Evolutionary conservation across 2,329 filamentous ascomycete species (phyloP).

Genomic region (Podosphaera xanthii): DNA sequence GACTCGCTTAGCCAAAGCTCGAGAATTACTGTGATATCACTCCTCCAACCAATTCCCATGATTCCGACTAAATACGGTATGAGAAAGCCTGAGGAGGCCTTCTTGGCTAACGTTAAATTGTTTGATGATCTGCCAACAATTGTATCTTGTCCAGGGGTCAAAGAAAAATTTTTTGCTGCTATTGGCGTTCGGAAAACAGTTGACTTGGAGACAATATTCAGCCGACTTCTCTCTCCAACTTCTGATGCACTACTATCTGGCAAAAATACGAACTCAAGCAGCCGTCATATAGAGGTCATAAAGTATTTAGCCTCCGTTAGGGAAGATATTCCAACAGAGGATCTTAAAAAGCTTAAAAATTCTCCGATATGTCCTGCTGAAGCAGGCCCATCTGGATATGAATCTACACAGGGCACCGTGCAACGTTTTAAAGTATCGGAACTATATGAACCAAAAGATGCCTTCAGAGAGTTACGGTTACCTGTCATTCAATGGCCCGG

Average conservation of each 20-base stretch:
- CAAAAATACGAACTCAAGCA: conserved; percentile 23
- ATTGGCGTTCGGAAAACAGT: conserved; percentile 89
- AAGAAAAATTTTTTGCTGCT: conserved; percentile 68
- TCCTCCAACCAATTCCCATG: conserved; percentile 46
- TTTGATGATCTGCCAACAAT: conserved; percentile 85
- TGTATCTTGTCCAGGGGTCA: conserved; percentile 51
- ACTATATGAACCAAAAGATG: conserved; percentile 56
- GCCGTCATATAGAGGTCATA: conserved; percentile 87
- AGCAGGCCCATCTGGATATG: conserved; percentile 29
- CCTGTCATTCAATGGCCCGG: conserved; percentile 69
- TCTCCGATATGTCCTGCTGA: conserved; percentile 71
- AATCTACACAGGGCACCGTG: conserved; percentile 27
- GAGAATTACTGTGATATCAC: conserved; percentile 38
- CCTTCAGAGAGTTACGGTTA: conserved; percentile 44
- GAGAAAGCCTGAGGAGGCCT: conserved; percentile 64
- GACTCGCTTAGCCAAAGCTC: conserved; percentile 47
- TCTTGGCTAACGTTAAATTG: conserved; percentile 79
- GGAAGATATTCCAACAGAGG: conserved; percentile 64
- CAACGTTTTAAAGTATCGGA: conserved; percentile 51
- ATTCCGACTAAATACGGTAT: conserved; percentile 85
- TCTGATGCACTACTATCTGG: conserved; percentile 24
- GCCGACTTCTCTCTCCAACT: conserved; percentile 47
- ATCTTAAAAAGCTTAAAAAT: conserved; percentile 54
- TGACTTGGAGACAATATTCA: conserved; percentile 83
- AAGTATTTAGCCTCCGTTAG: conserved; percentile 81